Evolutionary conservation across 2,329 filamentous ascomycete genomes (phyloP), one percentile per base, ranked within the genome.

Genomic region (Xylaria hypoxylon): DNA sequence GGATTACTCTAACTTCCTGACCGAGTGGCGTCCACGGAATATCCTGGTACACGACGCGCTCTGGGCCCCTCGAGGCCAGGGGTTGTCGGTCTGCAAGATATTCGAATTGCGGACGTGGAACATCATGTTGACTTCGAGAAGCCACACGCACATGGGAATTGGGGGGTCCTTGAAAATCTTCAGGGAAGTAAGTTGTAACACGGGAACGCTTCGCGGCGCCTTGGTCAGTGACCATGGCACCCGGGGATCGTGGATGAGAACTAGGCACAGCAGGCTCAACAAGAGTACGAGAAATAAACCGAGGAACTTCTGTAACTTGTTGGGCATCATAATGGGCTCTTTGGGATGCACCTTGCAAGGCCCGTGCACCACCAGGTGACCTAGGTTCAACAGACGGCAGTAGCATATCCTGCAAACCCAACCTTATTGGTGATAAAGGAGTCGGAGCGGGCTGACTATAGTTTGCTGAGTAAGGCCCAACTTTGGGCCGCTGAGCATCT

Each of bases 341-440:
- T 64, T 64, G 72, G 33, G 68, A 58, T 22, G 65, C 50, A 48
- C 64, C 57, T 28, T 67, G 68, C 45, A 66, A 33, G 50, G 57
- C 64, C 17, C 52, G 67, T 10, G 61, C 42, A 28, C 59, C 59
- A 47, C 64, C 62, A 10, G 76, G 76, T 44, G 76, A 77, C 35
- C 66, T 59, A 59, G 76, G 75, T 63, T 78, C 76, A 70, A 78
- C 74, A 40, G 76, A 78, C 56, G 72, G 73, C 22, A 78, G 51
- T 11, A 77, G 44, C 72, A 77, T 72, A 68, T 78, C 76, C 63
- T 77, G 73, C 33, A 77, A 69, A 53, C 73, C 70, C 58, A 70
- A 51, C 68, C 73, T 74, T 62, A 74, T 68, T 44, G 74, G 73
- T 33, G 73, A 73, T 35, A 76, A 40, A 50, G 73, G 67, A 62